Base-by-base conservation (phyloP, 371 early-diverging fungal genomes). In the Syncephalis plumigaleata region DNA sequence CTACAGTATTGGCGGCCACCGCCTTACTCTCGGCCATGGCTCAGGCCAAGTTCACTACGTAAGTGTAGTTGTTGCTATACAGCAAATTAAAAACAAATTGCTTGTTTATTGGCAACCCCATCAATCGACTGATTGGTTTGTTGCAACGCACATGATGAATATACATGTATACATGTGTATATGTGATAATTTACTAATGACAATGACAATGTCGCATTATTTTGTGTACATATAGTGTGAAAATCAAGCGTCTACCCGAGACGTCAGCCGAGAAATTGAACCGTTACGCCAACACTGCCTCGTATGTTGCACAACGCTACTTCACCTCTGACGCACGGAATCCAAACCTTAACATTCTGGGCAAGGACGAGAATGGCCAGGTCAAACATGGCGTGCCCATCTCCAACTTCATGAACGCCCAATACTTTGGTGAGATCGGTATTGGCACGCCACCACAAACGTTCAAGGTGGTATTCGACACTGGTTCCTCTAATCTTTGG, bases 401-500 rank as follows among this genome's bases (percentile, higher is more conserved):
- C 22, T 77, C 82, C 46, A 87, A 95, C 73, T 95, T 79, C 55
- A 79, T 88, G 85, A 91, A 97, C 59, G 94, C 94, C 17, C 94
- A 74, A 69, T 91, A 91, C 70, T 92, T 77, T 59, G 91, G 90
- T 20, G 87, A 86, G 36, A 77, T 91, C 53, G 64, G 57, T 15
- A 47, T 91, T 37, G 91, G 91, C 24, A 79, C 83, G 13, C 94
- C 93, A 15, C 65, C 75, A 21, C 93, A 96, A 63, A 70, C 59
- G 7, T 96, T 96, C 66, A 77, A 77, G 22, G 89, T 92, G 23
- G 81, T 97, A 13, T 85, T 93, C 48, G 96, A 94, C 63, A 92
- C 94, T 7, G 95, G 91, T 7, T 89, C 91, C 23, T 81, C 86
- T 42, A 92, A 93, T 59, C 73, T 92, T 25, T 92, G 95, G 95